phyloP scores from a whole-genome alignment of 805 yeast genomes.

The Candida pini region DNA sequence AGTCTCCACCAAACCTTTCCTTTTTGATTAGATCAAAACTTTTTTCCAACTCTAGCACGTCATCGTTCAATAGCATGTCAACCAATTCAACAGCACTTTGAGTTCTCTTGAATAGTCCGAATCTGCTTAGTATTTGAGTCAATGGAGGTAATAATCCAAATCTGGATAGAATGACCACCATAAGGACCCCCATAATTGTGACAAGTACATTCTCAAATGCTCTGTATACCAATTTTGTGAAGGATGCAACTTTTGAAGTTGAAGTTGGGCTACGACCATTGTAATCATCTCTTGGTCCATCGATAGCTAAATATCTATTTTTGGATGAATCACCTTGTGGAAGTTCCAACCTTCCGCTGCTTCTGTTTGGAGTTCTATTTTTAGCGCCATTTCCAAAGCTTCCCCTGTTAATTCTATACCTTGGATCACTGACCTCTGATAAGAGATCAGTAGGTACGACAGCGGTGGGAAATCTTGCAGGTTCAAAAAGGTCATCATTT shows the following conservation, averaged over 20 bases:
- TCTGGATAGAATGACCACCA: slow-evolving; percentile 33
- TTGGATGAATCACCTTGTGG: slow-evolving; percentile 6
- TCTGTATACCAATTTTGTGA: slow-evolving; percentile 19
- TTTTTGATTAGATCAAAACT: slow-evolving; percentile 21
- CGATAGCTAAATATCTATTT: slow-evolving; percentile 11
- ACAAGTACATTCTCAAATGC: slow-evolving; percentile 47
- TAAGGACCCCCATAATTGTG: slow-evolving; percentile 31
- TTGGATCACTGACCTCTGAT: slow-evolving; percentile 6
- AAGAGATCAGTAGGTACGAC: slow-evolving; percentile 16
- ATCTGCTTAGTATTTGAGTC: slow-evolving; percentile 23
- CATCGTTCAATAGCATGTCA: slow-evolving; percentile 25
- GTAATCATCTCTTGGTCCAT: slow-evolving; percentile 12
- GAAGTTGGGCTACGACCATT: slow-evolving; percentile 12
- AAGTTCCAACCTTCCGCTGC: slow-evolving; percentile 5
- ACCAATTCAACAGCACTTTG: slow-evolving; percentile 31
- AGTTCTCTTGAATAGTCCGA: slow-evolving; percentile 30
- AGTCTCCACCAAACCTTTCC: slow-evolving; percentile 15
- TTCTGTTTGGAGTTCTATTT: slow-evolving; percentile 1
- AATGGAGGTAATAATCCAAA: slow-evolving; percentile 32
- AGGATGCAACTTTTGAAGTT: slow-evolving; percentile 14
- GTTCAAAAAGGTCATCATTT: slow-evolving; percentile 9
- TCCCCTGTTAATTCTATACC: background rate
- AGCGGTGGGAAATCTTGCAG: slow-evolving; percentile 18
- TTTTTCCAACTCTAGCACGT: slow-evolving; percentile 21
- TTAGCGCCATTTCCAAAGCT: background rate